Evolutionary conservation across 2,329 filamentous ascomycete species (phyloP), one percentile per base, ranked within the genome.

Genomic region (Amauroascus niger): DNA sequence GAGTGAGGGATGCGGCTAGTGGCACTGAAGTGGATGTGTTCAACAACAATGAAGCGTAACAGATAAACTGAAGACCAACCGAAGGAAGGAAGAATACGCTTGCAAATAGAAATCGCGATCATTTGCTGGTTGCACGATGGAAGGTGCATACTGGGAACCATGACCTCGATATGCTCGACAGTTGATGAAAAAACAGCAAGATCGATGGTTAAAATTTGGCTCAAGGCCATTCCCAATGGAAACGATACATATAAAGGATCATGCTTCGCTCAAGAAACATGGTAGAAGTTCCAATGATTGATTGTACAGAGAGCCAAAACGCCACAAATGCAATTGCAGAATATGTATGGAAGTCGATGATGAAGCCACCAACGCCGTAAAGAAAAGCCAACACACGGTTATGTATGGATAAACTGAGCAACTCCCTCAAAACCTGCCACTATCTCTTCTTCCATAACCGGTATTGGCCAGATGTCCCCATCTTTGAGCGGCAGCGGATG

Each of bases 401-500:
- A 8, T 33, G 20, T 6, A 26, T 30, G 37, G 7, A 44, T 41
- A 30, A 44, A 26, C 1, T 26, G 18, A 24, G 14, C 18, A 35
- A 50, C 4, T n/a, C 28, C 26, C 37, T 46, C 30, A 66, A 54
- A 65, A 66, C 44, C 63, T 58, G 18, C 63, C 64, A 48, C 61
- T 65, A 43, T 67, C 65, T 41, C 65, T 55, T 44, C 65, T 59
- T 14, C 50, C 53, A 22, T 47, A 24, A 4, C 44, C 47, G 43
- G 33, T 14, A 44, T 45, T 55, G 11, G 51, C 46, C 9, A 56
- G 20, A 55, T 56, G 57, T 11, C 54, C 52, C 53, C 47, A 58
- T 62, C 68, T 68, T 53, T 71, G 65, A 37, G 61, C 59, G 33
- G 66, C 63, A 8, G 61, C 62, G 14, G 64, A 56, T 26, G 69